A percentile compares a stretch with the other conserved stretches of the same genome.
Conservation (phyloP, 2,329 filamentous ascomycete genomes). For the Myrmaecium sp. region DNA sequence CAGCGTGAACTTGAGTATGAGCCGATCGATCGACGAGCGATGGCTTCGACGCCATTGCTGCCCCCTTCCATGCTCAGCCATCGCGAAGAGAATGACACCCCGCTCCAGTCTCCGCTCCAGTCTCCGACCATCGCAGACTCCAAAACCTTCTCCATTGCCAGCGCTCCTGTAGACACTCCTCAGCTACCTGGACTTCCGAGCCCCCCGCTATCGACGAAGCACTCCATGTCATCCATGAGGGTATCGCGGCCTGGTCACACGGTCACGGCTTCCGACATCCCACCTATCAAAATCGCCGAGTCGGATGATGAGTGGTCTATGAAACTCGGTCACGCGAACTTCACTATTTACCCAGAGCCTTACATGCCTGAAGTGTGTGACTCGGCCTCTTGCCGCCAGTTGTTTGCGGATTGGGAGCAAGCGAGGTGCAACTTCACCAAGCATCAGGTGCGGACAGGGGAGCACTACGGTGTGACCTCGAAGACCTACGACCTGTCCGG, state of each 20-base stretch:
- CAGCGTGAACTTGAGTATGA: conserved; percentile 32
- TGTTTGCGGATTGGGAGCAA: conserved; percentile 66
- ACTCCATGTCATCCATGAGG: conserved; percentile 61
- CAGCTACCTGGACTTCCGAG: conserved; percentile 37
- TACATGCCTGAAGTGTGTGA: conserved; percentile 52
- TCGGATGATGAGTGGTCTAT: conserved; percentile 69
- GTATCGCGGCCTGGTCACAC: conserved; percentile 22
- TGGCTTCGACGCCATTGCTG: conserved; percentile 68
- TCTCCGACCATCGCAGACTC: conserved; percentile 63
- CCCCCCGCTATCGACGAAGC: conserved; percentile 59
- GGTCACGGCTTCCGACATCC: conserved; percentile 38
- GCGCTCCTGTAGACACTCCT: conserved; percentile 31
- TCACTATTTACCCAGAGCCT: conserved; percentile 68
- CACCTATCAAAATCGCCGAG: conserved; percentile 45
- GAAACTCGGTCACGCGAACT: conserved; percentile 82
- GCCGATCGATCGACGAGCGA: conserved; percentile 35
- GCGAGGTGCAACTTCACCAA: conserved; percentile 78
- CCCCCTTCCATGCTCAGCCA: conserved; percentile 59
- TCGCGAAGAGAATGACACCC: conserved; percentile 33
- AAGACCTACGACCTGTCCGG: conserved; percentile 76
- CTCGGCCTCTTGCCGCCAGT: conserved; percentile 40
- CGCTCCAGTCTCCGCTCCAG: conserved; percentile 64
- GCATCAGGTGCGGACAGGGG: conserved; percentile 71
- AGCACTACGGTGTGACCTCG: conserved; percentile 80
- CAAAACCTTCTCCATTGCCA: conserved; percentile 24